These are phyloP conservation scores for Przewalskia tangutica DNA, from an alignment of 257 asterid species.

Conservation along the genomic window DNA sequence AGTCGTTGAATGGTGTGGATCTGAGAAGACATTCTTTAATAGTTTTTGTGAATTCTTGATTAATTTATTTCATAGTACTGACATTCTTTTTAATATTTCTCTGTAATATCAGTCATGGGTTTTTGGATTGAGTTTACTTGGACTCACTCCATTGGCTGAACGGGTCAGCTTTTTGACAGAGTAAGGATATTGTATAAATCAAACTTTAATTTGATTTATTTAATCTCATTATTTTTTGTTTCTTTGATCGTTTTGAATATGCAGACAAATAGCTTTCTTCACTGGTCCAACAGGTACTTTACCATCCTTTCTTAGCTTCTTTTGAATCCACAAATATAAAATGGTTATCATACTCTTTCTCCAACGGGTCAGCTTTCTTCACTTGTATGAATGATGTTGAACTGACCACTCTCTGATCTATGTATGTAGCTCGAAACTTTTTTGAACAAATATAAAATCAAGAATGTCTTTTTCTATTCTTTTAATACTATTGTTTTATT, in stretches of 20 bases:
- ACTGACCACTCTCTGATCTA: neutral
- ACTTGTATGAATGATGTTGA: neutral
- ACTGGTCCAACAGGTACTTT: constrained; percentile 89
- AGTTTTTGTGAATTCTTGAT: neutral
- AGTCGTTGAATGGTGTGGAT: neutral
- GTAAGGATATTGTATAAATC: constrained; percentile 29
- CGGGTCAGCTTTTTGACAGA: constrained; percentile 82
- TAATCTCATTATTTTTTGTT: neutral
- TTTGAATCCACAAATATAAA: neutral
- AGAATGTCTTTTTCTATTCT: neutral
- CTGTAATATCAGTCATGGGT: constrained; percentile 56
- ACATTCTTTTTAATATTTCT: neutral
- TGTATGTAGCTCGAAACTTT: neutral
- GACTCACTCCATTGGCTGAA: constrained; percentile 90
- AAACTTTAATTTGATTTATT: neutral
- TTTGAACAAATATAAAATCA: neutral
- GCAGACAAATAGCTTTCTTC: constrained; percentile 81
- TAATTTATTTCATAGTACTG: neutral
- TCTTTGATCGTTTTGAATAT: neutral
- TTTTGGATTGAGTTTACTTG: constrained; percentile 78
- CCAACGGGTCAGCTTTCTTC: too few relatives aligned
- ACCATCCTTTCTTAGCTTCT: neutral
- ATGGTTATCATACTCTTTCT: neutral
- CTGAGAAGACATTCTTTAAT: neutral
- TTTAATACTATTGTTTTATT: neutral